Percentiles rank a stretch among this genome's conserved stretches.
These are phyloP conservation scores for Dianthus caryophyllus DNA, from an alignment of 148 eudicot species.

Conservation along the genomic window DNA sequence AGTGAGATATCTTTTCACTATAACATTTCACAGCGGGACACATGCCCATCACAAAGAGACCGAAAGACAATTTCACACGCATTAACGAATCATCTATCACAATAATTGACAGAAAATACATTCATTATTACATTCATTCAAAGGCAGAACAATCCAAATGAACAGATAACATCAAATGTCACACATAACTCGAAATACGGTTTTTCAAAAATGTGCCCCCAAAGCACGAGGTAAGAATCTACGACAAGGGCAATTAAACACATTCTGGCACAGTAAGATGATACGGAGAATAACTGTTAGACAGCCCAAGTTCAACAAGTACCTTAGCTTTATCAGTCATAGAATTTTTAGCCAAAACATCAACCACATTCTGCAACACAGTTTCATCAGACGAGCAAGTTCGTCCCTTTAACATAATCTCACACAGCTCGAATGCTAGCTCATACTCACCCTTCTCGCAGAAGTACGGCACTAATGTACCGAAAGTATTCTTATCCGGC, in stretches of 20 bases:
- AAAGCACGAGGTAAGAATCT: too few relatives aligned
- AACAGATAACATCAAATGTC: background rate
- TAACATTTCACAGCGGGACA: too few relatives aligned
- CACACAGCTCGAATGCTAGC: slow-evolving; percentile 44
- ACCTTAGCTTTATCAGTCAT: slow-evolving; percentile 40
- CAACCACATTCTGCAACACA: slow-evolving; percentile 46
- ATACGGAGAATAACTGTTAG: slow-evolving; percentile 26
- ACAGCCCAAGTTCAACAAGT: slow-evolving; percentile 35
- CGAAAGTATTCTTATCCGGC: slow-evolving; percentile 31
- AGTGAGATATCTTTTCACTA: too few relatives aligned
- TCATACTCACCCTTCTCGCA: slow-evolving; percentile 40
- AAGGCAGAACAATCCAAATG: background rate
- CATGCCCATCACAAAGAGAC: too few relatives aligned
- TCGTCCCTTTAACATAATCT: slow-evolving; percentile 18
- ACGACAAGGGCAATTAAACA: background rate
- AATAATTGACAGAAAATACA: background rate
- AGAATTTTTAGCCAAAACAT: slow-evolving; percentile 39
- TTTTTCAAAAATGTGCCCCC: too few relatives aligned
- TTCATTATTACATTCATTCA: background rate
- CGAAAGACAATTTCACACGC: too few relatives aligned
- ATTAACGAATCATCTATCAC: background rate
- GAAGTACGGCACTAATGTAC: slow-evolving; percentile 31
- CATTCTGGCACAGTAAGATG: slow-evolving; percentile 26
- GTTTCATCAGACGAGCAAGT: slow-evolving; percentile 25
- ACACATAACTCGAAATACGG: background rate